Conservation (phyloP, 2,329 filamentous ascomycete species). For the Fusarium haematococcum region DNA sequence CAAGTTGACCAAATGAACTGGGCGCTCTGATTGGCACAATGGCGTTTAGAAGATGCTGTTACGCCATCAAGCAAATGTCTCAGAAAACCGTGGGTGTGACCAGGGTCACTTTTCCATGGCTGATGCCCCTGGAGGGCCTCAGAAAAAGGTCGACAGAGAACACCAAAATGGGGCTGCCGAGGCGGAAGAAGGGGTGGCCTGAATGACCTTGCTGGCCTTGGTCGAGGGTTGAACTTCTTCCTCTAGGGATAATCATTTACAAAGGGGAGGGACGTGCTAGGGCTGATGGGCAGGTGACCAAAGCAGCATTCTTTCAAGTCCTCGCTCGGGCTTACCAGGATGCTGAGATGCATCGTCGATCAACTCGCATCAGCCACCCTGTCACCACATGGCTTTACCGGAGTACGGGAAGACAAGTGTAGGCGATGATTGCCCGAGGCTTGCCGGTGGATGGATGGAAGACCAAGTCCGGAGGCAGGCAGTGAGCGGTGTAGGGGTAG, state of each 20-base stretch:
- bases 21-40: constrained; percentile 18
- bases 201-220: neutral
- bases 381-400: constrained; percentile 2
- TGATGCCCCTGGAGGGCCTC: neutral
- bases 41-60: neutral
- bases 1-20: neutral
- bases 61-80: constrained; percentile 3
- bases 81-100: constrained; percentile 6
- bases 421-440: constrained; percentile 15
- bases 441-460: neutral
- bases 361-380: constrained; percentile 26
- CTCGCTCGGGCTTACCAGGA: constrained; percentile 8
- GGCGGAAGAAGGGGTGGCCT: neutral
- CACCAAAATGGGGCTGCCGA: neutral
- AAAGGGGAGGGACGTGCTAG: neutral
- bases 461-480: neutral
- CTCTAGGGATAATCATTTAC: constrained; percentile 2
- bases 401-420: constrained; percentile 4
- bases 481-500: constrained; percentile 7
- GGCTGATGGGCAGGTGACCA: neutral
- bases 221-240: neutral
- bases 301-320: neutral
- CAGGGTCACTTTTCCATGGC: neutral
- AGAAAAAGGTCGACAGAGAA: neutral
- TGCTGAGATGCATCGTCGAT: constrained; percentile 11